Base-by-base conservation (phyloP, 345 rosid genomes). In the Erucastrum elatum region DNA sequence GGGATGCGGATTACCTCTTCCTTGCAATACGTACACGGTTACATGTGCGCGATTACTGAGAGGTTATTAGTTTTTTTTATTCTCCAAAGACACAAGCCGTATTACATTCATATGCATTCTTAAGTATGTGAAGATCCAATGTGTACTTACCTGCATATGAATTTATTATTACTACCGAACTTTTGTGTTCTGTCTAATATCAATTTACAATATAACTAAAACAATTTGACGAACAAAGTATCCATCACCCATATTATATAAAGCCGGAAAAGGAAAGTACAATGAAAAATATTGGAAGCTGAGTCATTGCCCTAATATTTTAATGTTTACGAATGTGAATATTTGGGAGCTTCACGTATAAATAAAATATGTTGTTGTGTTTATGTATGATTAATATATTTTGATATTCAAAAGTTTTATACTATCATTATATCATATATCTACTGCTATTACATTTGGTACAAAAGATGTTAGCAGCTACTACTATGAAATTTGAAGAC, bases 1-100 rank as follows among this genome's bases (percentile, higher is more conserved):
- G 80, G 83, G 80, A 80, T 80, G 83, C 68, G 76, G 83, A 80
- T 80, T 80, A 80, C 83, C 83, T 75, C 80, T 58, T 80, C 80
- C 76, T 80, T 35, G 21, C 83, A 75, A 80, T 75, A 75, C 58
- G 61, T 56, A 53, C 26, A 53, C 60, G 26, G 60, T 53, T 53
- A 16, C 26, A 53, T 16, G 25, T 16, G 16, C 26, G 16, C 26
- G 60, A 53, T 53, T 16, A 34, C 7, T 44, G 51, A 68, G 75
- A 44, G 29, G 60, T 53, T 53, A 53, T 53, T 53, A 53, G 60
- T 53, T 16, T 16, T 53, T 16, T 53, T 53, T 21, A 21, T 21
- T 53, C 26, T 53, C 10, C 60, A 16, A 2, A 51, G 58, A 51
- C 8, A 15, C 21, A 6, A 51, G 58, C n/a, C 58, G 21, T 51